Percentiles rank a stretch among this genome's conserved stretches.
Conservation (phyloP, 2,329 filamentous ascomycete genomes). For the Fusarium nygamai region DNA sequence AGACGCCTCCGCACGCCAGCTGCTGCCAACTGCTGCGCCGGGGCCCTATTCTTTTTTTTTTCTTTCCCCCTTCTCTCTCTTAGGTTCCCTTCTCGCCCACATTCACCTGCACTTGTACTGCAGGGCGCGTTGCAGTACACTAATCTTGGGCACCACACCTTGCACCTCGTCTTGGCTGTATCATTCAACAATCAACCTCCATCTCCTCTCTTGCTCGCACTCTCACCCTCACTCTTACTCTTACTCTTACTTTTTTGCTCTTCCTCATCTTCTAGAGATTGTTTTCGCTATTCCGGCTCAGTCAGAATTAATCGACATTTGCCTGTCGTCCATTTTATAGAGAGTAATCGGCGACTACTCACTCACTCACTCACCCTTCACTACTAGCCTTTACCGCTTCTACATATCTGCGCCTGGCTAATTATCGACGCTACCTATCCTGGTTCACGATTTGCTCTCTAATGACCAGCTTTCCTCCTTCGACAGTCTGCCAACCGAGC, state of each 20-base stretch:
- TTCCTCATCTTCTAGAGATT: constrained; percentile 13
- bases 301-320: constrained; percentile 22
- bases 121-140: constrained; percentile 2
- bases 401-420: constrained; percentile 21
- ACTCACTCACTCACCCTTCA: not conserved
- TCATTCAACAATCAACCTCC: constrained; percentile 34
- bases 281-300: constrained; percentile 6
- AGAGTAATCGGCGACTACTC: constrained; percentile 29
- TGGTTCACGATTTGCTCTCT: constrained; percentile 25
- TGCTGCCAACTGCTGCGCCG: constrained; percentile 24
- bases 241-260: constrained; percentile 8
- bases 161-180: constrained; percentile 32
- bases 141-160: constrained; percentile 19
- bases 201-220: constrained; percentile 5
- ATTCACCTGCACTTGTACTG: not conserved
- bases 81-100: not conserved
- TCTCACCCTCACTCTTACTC: constrained; percentile 8
- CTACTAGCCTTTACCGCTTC: constrained; percentile 16
- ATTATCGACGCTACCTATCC: constrained; percentile 23
- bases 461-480: constrained; percentile 8
- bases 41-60: not conserved
- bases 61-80: not conserved
- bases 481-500: not conserved
- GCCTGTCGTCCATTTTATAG: constrained; percentile 11
- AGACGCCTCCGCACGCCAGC: constrained; percentile 29